Evolutionary conservation across 148 eudicot genomes (phyloP).

Genomic region (Rhododendron ovatum): DNA sequence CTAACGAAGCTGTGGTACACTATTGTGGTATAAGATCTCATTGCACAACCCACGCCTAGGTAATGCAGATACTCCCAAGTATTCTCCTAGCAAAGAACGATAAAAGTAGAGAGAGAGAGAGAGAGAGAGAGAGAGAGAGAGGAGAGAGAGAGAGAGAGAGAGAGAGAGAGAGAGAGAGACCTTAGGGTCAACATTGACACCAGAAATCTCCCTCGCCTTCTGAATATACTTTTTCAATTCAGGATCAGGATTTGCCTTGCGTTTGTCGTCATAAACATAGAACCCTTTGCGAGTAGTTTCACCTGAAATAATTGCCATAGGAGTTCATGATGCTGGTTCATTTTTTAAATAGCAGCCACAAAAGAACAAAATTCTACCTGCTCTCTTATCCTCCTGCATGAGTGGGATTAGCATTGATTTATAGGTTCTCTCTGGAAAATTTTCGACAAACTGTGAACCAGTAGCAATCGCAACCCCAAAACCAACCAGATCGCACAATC

Average conservation of each 20-base stretch:
- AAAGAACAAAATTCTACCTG: slow-evolving; percentile 39
- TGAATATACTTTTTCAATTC: slow-evolving; percentile 67
- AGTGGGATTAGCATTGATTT: slow-evolving; percentile 84
- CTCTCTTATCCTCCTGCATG: slow-evolving; percentile 94
- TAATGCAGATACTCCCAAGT: not conserved
- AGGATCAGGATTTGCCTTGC: slow-evolving; percentile 89
- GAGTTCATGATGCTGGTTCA: not conserved
- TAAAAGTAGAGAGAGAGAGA: not conserved
- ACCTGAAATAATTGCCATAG: slow-evolving; percentile 42
- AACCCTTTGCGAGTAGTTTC: slow-evolving; percentile 91
- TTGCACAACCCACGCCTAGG: not conserved
- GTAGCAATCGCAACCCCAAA: slow-evolving; percentile 90
- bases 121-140: slow-evolving; percentile 17
- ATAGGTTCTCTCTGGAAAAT: slow-evolving; percentile 82
- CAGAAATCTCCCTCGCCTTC: slow-evolving; percentile 83
- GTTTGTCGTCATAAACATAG: slow-evolving; percentile 65
- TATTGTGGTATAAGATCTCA: not conserved
- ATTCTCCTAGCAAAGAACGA: not conserved
- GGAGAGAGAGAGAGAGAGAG: not conserved
- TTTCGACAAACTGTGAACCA: slow-evolving; percentile 60
- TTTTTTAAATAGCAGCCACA: not conserved
- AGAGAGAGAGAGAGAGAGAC: slow-evolving; percentile 26
- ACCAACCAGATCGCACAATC: slow-evolving; percentile 89
- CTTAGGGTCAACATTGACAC: slow-evolving; percentile 70
- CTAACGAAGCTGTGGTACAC: not conserved